phyloP scores from a whole-genome alignment of 2,329 filamentous ascomycete species.

The Aspergillus piperis region DNA sequence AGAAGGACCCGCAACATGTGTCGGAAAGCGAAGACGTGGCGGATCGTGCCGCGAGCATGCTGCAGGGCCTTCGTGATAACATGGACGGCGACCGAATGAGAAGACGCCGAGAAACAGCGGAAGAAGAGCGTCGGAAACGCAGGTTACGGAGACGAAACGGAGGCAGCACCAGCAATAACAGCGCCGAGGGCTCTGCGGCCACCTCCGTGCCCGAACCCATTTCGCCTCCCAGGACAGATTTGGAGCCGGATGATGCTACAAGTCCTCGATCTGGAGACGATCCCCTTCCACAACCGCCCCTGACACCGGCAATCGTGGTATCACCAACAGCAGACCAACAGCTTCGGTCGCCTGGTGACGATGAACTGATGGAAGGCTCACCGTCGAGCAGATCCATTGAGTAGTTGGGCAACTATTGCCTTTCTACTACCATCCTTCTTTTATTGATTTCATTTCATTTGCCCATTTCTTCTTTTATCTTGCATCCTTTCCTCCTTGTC shows the following conservation, averaged over 20 bases:
- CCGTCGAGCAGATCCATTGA: slow-evolving; percentile 28
- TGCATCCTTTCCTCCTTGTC: background rate
- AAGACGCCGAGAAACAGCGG: slow-evolving; percentile 70
- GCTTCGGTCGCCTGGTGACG: slow-evolving; percentile 21
- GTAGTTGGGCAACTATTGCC: slow-evolving; percentile 22
- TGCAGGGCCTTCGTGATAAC: slow-evolving; percentile 77
- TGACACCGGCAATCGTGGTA: slow-evolving; percentile 40
- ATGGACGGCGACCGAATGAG: slow-evolving; percentile 60
- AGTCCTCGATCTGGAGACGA: slow-evolving; percentile 28
- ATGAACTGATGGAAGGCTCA: slow-evolving; percentile 24
- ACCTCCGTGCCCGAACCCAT: slow-evolving; percentile 35
- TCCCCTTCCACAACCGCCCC: slow-evolving; percentile 22
- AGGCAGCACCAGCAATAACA: slow-evolving; percentile 40
- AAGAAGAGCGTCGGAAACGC: slow-evolving; percentile 71
- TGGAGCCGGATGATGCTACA: slow-evolving; percentile 24
- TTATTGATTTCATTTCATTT: background rate
- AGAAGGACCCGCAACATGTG: slow-evolving; percentile 37
- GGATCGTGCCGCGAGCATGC: slow-evolving; percentile 76
- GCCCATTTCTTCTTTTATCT: background rate
- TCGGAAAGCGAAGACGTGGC: slow-evolving; percentile 72
- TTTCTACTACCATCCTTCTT: background rate
- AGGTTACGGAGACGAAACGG: slow-evolving; percentile 67
- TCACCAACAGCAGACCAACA: slow-evolving; percentile 31
- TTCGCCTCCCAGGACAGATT: slow-evolving; percentile 30
- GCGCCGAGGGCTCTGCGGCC: slow-evolving; percentile 34